phyloP scores from a whole-genome alignment of 1,139 yeast genomes.

The Protomyces gravidus region DNA sequence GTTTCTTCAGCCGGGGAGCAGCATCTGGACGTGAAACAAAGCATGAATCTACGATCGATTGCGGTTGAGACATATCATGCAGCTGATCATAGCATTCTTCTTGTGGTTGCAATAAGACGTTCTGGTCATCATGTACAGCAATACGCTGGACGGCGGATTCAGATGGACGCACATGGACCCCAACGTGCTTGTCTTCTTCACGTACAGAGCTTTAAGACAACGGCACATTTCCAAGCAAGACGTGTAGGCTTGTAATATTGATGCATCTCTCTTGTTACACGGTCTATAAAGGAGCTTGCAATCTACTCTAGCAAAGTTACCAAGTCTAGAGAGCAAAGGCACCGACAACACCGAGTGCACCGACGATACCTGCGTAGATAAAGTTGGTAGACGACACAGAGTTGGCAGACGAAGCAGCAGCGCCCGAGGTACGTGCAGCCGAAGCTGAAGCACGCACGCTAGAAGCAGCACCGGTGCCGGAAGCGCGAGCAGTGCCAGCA shows the following conservation, averaged over 20 bases:
- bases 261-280: no score
- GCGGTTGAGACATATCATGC: not conserved
- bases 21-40: not conserved
- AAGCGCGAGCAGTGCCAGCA: conserved; percentile 1
- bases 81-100: no score
- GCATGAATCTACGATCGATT: not conserved
- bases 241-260: no score
- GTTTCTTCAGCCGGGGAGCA: not conserved
- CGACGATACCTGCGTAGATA: not conserved
- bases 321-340: not conserved
- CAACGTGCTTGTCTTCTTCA: no score
- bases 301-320: no score
- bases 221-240: no score
- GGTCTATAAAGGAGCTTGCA: no score
- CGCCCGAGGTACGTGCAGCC: not conserved
- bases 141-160: no score
- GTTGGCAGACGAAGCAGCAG: not conserved
- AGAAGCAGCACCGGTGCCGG: not conserved
- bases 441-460: not conserved
- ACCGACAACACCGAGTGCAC: conserved; percentile 1
- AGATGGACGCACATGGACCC: no score
- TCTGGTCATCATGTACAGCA: no score
- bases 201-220: no score
- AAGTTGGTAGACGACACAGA: not conserved
- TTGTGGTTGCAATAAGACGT: no score